A percentile compares a stretch with the other conserved stretches of the same genome.
These are phyloP conservation scores for Solanum acaule DNA, from an alignment of 257 asterid species.

Conservation along the genomic window DNA sequence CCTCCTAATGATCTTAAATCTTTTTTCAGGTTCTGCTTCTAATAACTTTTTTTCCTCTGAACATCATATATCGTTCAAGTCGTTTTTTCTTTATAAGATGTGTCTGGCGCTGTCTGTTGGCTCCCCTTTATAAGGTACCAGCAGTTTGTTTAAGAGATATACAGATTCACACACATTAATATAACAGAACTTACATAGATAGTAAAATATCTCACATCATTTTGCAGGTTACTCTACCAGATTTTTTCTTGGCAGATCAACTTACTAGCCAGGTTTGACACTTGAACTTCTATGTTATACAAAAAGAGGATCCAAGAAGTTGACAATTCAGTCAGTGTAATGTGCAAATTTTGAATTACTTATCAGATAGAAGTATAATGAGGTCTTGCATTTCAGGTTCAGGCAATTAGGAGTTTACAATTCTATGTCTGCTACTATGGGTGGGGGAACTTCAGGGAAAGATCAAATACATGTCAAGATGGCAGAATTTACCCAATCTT, in stretches of 20 bases:
- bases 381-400: slow-evolving; percentile 43
- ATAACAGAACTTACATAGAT: neutral
- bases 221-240: slow-evolving; percentile 60
- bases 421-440: slow-evolving; percentile 61
- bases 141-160: neutral
- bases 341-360: neutral
- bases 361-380: neutral
- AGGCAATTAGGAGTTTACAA: slow-evolving; percentile 55
- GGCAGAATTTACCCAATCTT: slow-evolving; percentile 18
- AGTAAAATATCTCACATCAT: neutral
- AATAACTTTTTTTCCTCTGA: slow-evolving; percentile 55
- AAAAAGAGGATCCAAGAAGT: neutral
- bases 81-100: slow-evolving; percentile 56
- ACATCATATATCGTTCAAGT: slow-evolving; percentile 67
- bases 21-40: slow-evolving; percentile 38
- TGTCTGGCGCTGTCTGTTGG: slow-evolving; percentile 65
- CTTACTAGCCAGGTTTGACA: slow-evolving; percentile 79
- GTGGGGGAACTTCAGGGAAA: slow-evolving; percentile 48
- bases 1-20: neutral
- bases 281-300: neutral
- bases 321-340: neutral
- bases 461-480: slow-evolving; percentile 26
- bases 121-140: slow-evolving; percentile 82
- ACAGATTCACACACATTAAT: neutral
- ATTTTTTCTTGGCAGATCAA: slow-evolving; percentile 91